phyloP scores from a whole-genome alignment of 148 eudicot genomes.

The Pharnaceum exiguum region DNA sequence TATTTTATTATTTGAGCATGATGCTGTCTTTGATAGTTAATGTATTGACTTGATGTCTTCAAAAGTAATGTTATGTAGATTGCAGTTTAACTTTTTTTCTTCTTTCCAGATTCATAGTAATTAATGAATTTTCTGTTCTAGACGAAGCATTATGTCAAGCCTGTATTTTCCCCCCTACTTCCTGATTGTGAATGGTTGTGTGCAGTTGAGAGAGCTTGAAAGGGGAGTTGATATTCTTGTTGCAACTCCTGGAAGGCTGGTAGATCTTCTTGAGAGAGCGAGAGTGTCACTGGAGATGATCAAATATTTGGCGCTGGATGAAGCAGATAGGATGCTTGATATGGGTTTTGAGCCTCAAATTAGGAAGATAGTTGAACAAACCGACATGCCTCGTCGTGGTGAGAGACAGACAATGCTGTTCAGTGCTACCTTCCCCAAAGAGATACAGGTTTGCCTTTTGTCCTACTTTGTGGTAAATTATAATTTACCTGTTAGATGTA shows the following conservation, averaged over 20 bases:
- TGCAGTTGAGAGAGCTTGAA: slow-evolving; percentile 75
- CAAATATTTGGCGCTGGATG: slow-evolving; percentile 82
- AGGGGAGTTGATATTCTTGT: slow-evolving; percentile 93
- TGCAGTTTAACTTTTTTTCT: no score
- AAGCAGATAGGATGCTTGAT: slow-evolving; percentile 92
- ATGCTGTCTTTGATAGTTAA: no score
- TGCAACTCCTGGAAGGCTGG: slow-evolving; percentile 92
- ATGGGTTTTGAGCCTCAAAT: slow-evolving; percentile 98
- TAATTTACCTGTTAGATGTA: no score
- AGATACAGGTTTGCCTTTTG: slow-evolving; percentile 63
- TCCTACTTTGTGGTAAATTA: background rate
- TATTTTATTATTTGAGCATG: no score
- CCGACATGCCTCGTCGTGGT: slow-evolving; percentile 82
- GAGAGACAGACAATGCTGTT: slow-evolving; percentile 82
- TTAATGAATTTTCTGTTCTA: background rate
- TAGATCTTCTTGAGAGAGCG: slow-evolving; percentile 85
- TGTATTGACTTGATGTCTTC: no score
- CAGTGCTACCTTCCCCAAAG: slow-evolving; percentile 94
- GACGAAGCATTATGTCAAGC: no score
- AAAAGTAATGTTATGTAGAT: no score
- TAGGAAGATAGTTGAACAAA: slow-evolving; percentile 88
- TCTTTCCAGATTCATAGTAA: no score
- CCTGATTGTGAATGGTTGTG: slow-evolving; percentile 12
- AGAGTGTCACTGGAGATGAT: slow-evolving; percentile 62
- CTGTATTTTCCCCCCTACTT: background rate